Evolutionary conservation across 441 rosid genomes (phyloP).

Genomic region (Corymbia calophylla): DNA sequence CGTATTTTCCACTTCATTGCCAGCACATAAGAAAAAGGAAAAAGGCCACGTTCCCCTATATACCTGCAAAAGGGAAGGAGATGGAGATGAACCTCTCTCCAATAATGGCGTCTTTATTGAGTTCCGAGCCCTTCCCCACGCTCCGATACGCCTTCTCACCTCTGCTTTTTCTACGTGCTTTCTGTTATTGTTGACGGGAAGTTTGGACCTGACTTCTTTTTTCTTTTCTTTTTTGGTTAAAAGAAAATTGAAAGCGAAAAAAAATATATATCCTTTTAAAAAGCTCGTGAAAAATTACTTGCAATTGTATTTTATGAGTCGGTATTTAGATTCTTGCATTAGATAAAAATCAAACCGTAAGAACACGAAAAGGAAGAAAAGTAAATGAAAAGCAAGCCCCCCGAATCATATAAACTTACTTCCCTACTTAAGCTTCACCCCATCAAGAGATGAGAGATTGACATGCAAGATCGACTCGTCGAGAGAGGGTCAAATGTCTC

Average conservation of each 20-base stretch:
- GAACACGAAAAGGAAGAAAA: background rate
- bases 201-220: background rate
- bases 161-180: background rate
- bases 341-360: too few species aligned
- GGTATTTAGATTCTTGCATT: background rate
- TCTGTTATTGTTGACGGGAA: background rate
- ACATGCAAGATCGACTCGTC: background rate
- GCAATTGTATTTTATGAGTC: background rate
- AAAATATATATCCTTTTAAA: background rate
- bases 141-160: background rate
- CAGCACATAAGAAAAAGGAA: background rate
- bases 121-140: slow-evolving; percentile 34
- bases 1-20: background rate
- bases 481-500: rapidly evolving
- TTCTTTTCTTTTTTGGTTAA: background rate
- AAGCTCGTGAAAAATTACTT: background rate
- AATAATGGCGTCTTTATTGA: slow-evolving; percentile 42
- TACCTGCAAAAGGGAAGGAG: background rate
- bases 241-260: background rate
- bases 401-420: rapidly evolving
- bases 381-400: background rate
- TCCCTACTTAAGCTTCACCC: background rate
- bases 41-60: background rate
- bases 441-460: background rate
- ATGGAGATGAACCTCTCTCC: background rate